These are phyloP conservation scores for Carex myosuroides DNA, from an alignment of 176 grass and related monocot genomes.

Conservation along the genomic window DNA sequence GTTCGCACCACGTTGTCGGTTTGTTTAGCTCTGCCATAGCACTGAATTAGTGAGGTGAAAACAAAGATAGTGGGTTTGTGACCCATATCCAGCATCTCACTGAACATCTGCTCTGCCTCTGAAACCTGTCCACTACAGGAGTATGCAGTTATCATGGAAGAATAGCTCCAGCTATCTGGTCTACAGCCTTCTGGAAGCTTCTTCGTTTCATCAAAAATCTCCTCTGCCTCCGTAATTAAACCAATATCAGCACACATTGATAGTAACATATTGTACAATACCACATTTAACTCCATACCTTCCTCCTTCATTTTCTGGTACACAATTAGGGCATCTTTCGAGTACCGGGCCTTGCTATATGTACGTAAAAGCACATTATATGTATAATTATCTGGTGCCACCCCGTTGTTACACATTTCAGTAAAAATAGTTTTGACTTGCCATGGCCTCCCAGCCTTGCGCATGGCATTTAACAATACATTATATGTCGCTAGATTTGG, in stretches of 20 bases:
- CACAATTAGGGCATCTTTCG: slow-evolving; percentile 56
- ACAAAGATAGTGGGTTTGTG: slow-evolving; percentile 72
- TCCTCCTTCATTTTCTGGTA: slow-evolving; percentile 53
- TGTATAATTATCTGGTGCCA: slow-evolving; percentile 46
- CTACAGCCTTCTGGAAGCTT: slow-evolving; percentile 28
- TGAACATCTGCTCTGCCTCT: slow-evolving; percentile 52
- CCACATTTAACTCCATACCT: slow-evolving; percentile 36
- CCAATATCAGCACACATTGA: slow-evolving; percentile 90
- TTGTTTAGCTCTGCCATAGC: slow-evolving; percentile 60
- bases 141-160: slow-evolving; percentile 76
- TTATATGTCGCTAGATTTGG: slow-evolving; percentile 84
- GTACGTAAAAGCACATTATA: slow-evolving; percentile 56
- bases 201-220: slow-evolving; percentile 83
- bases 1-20: slow-evolving; percentile 49
- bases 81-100: slow-evolving; percentile 65
- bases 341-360: slow-evolving; percentile 76
- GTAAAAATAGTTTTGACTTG: slow-evolving; percentile 81
- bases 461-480: slow-evolving; percentile 76
- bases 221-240: slow-evolving; percentile 51
- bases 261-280: slow-evolving; percentile 70
- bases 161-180: slow-evolving; percentile 90
- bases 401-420: slow-evolving; percentile 45
- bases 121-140: slow-evolving; percentile 52
- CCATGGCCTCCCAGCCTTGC: slow-evolving; percentile 68
- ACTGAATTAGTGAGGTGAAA: slow-evolving; percentile 73